Evolutionary conservation across 2,329 filamentous ascomycete species (phyloP).

Genomic region (Didymella keratinophila): DNA sequence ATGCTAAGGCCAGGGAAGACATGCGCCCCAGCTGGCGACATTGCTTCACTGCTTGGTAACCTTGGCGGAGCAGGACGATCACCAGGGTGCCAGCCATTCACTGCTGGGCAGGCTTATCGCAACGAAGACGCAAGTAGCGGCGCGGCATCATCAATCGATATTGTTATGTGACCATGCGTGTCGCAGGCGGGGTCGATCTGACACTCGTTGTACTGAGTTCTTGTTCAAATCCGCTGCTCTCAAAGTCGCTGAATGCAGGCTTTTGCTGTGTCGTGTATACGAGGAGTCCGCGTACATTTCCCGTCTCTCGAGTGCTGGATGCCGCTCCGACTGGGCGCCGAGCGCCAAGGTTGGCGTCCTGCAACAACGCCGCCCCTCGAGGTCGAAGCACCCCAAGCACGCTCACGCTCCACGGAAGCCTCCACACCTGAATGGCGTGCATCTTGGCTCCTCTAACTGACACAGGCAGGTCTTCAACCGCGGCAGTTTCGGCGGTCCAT

Average conservation of each 20-base stretch:
- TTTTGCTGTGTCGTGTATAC: not conserved
- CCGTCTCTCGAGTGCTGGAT: conserved; percentile 2
- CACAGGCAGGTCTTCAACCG: conserved; percentile 25
- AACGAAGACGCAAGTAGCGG: conserved; percentile 14
- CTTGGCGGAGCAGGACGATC: conserved; percentile 38
- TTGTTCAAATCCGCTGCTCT: not conserved
- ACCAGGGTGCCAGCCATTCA: conserved; percentile 20
- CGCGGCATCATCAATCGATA: conserved; percentile 8
- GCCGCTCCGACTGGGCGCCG: conserved; percentile 21
- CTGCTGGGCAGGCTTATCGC: conserved; percentile 23
- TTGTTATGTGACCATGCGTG: not conserved
- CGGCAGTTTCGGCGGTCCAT: conserved; percentile 15
- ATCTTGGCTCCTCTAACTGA: conserved; percentile 12
- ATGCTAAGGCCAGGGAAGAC: conserved; percentile 32
- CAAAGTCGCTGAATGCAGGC: not conserved
- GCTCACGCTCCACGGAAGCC: conserved; percentile 14
- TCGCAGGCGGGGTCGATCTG: not conserved
- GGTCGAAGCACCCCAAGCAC: conserved; percentile 20
- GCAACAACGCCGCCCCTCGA: conserved; percentile 10
- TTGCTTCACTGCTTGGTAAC: conserved; percentile 42
- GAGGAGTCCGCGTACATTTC: conserved; percentile 8
- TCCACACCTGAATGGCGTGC: conserved; percentile 15
- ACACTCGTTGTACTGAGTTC: not conserved
- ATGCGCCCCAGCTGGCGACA: conserved; percentile 32
- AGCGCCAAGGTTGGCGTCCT: conserved; percentile 11